Evolutionary conservation across 768 basidiomycete genomes (phyloP), one percentile per base, ranked within the genome.

Genomic region (Trametes maxima): DNA sequence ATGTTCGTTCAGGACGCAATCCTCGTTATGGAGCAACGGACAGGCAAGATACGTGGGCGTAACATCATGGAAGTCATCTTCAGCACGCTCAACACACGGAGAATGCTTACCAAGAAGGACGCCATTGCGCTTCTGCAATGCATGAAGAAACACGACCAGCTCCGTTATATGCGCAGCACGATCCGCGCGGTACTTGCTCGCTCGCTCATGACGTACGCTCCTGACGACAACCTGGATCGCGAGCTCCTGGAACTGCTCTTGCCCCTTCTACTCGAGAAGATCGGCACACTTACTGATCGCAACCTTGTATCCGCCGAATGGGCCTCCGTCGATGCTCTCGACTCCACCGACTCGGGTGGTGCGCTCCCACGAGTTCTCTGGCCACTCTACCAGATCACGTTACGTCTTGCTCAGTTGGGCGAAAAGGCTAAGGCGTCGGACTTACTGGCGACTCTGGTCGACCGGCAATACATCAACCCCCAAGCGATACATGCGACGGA

Each of bases 381-480:
- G 50, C 65, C 73, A 12, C 68, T 82, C 8, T 87, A 83, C 64
- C 63, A 64, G 35, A 68, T 83, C 44, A 63, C 81, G n/a, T 72
- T 79, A 49, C 76, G 75, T 54, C 74, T 86, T 44, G 69, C 83
- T 0, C 54, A 64, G 16, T 56, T 74, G 46, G 71, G 73, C 3
- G 70, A 75, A 42, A 62, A 78, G 53, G 62, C 68, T 13, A 64
- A 71, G 35, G 80, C 83, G 3, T 70, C 85, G 36, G 67, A 76
- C 2, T 59, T 89, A 17, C 82, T 89, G 63, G 79, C 80, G 43
- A 60, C 71, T 16, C 79, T 90, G 37, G 75, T 82, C 19, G 68
- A 81, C 16, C 70, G 65, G 16, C 74, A 75, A 4, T 74, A 76
- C 57, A 73, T 89, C 51, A 82, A 86, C 16, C 57, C 76, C 1